Base-by-base conservation (phyloP, 2,329 filamentous ascomycete genomes). In the Fusarium sulawesiense region DNA sequence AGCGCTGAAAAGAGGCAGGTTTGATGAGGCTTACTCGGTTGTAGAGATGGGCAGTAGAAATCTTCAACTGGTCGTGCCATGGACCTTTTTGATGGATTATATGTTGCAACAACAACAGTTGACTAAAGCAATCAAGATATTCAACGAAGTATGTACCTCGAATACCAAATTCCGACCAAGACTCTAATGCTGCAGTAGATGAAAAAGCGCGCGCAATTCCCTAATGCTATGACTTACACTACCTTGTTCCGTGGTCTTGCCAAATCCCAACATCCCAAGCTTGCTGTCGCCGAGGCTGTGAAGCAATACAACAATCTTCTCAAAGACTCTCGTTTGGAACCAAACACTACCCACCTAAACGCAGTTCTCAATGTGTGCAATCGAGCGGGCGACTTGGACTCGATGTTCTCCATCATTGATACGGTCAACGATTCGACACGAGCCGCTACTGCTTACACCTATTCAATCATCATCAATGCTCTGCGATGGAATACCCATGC, bases 161-260 rank as follows among this genome's bases (percentile, higher is more conserved):
- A 25, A n/a, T 11, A 16, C 23, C 12, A 6, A 30, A 21, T n/a
- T 23, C 5, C 25, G n/a, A 61, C 51, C 64, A 49, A 25, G 30
- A 32, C 23, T 34, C 70, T 74, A 55, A 75, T 66, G 60, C 44
- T 37, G 30, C 47, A 62, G 14, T 72, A 93, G 92, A 98, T 99
- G 95, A 99, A 98, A 83, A 98, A 98, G 82, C 88, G 94, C 66
- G 91, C 86, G 7, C 92, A 97, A 74, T 84, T 87, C 27, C 95
- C 96, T 2, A 95, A 94, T 77, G 87, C 89, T 6, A 88, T 91
- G 74, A 98, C 96, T 0, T 98, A 92, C 77, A 96, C 93, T 20
- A 90, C 93, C 61, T 87, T 98, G 62, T 89, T 99, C 71, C 85
- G 88, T 53, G 95, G 94, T 30, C 88, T 94, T 57, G 87, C 90